These are phyloP conservation scores for Schizonepeta tenuifolia DNA, from an alignment of 257 asterid species.

Conservation along the genomic window DNA sequence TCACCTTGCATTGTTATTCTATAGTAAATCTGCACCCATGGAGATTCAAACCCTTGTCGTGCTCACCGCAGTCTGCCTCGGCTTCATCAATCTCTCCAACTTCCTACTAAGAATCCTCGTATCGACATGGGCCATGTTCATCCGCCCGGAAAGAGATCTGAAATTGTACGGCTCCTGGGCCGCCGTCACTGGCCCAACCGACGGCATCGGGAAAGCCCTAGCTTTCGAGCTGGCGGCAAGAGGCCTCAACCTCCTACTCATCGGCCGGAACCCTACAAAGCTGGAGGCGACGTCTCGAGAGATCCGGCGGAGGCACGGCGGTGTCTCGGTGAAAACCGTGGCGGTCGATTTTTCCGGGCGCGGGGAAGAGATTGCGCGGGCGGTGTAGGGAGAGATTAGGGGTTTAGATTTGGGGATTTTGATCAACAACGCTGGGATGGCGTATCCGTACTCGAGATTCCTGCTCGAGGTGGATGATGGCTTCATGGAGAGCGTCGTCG, in stretches of 20 bases:
- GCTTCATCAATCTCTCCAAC: conserved; percentile 32
- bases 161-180: conserved; percentile 45
- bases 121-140: conserved; percentile 29
- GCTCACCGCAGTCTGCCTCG: conserved; percentile 26
- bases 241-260: conserved; percentile 42
- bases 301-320: conserved; percentile 13
- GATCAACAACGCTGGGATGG: conserved; percentile 38
- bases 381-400: conserved; percentile 12
- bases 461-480: conserved; percentile 34
- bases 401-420: conserved; percentile 39
- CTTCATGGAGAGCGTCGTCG: conserved; percentile 30
- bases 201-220: conserved; percentile 42
- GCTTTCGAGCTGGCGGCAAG: conserved; percentile 36
- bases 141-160: conserved; percentile 36
- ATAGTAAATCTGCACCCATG: conserved; percentile 11
- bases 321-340: background rate
- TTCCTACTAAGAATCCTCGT: background rate
- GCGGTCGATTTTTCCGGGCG: conserved; percentile 20
- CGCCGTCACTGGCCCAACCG: conserved; percentile 41
- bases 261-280: conserved; percentile 30
- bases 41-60: conserved; percentile 7
- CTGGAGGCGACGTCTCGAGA: conserved; percentile 24
- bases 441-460: conserved; percentile 41
- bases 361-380: conserved; percentile 32
- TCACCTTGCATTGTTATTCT: too few species aligned